Conservation (phyloP, 2,329 filamentous ascomycete genomes). For the Ophiobolus disseminans region DNA sequence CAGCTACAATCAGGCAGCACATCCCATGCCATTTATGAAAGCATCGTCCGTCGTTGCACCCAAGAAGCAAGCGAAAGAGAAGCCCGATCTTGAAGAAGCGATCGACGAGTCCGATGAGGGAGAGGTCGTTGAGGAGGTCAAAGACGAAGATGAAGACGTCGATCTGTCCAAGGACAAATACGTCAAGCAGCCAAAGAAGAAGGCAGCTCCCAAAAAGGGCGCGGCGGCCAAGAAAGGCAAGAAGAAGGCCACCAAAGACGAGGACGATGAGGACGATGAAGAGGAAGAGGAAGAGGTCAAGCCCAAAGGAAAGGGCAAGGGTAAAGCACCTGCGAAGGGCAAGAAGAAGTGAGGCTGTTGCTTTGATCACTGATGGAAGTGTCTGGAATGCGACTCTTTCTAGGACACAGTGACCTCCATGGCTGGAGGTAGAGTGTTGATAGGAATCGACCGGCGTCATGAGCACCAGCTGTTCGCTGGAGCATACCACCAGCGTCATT, state of each 20-base stretch:
- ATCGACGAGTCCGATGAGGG: conserved; percentile 87
- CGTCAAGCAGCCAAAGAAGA: conserved; percentile 87
- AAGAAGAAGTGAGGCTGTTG: conserved; percentile 4
- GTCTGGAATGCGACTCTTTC: too few species aligned
- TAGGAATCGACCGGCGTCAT: too few species aligned
- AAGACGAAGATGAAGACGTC: conserved; percentile 74
- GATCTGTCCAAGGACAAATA: conserved; percentile 96
- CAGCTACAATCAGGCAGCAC: conserved; percentile 84
- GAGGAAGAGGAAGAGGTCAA: conserved; percentile 61
- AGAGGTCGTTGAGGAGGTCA: conserved; percentile 52
- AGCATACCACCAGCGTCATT: too few species aligned
- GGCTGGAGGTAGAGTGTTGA: too few species aligned
- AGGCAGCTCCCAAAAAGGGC: conserved; percentile 57
- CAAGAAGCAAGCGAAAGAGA: conserved; percentile 74
- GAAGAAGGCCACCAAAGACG: conserved; percentile 48
- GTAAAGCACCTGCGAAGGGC: conserved; percentile 47
- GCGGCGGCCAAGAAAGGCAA: conserved; percentile 55
- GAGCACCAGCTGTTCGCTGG: too few species aligned
- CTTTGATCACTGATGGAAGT: too few species aligned
- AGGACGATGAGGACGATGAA: conserved; percentile 46
- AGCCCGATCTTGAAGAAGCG: conserved; percentile 93
- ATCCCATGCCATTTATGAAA: conserved; percentile 96
- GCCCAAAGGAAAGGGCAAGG: conserved; percentile 55
- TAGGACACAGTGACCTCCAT: too few species aligned
- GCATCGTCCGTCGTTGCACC: conserved; percentile 77